Conservation (phyloP, 192 early-diverging fungal genomes). For the Coemansia sp. region DNA sequence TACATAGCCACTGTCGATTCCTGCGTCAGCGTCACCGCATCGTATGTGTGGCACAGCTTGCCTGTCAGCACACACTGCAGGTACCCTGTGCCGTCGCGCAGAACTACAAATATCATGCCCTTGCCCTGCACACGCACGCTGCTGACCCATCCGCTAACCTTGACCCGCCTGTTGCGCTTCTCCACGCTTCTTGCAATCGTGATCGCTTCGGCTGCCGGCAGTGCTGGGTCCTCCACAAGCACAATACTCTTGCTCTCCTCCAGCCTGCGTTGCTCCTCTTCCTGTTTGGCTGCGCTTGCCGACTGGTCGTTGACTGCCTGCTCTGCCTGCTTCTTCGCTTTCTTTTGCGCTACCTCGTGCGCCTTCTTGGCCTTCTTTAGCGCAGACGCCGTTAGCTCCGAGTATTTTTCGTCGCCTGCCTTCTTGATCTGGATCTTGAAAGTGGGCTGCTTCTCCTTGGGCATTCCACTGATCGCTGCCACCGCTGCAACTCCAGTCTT, state of each 20-base stretch:
- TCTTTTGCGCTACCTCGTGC: conserved; percentile 63
- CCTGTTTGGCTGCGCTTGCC: conserved; percentile 52
- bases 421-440: conserved; percentile 72
- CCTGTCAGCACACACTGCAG: conserved; percentile 92
- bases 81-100: conserved; percentile 94
- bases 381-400: conserved; percentile 79
- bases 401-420: conserved; percentile 68
- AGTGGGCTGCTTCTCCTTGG: conserved; percentile 37
- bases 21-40: conserved; percentile 86
- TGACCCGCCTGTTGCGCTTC: conserved; percentile 76
- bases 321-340: conserved; percentile 80
- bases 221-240: conserved; percentile 66
- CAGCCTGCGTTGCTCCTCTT: conserved; percentile 75
- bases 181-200: conserved; percentile 66
- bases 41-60: conserved; percentile 88
- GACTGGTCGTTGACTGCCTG: conserved; percentile 66
- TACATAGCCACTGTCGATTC: conserved; percentile 92
- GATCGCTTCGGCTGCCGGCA: conserved; percentile 80
- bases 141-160: conserved; percentile 95
- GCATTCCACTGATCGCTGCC: conserved; percentile 53
- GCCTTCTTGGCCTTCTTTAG: conserved; percentile 90
- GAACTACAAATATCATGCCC: conserved; percentile 92
- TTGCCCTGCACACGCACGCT: conserved; percentile 93
- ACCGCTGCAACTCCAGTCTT: conserved; percentile 75
- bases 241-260: conserved; percentile 86